Percentiles rank a stretch among this genome's conserved stretches.
Conservation (phyloP, 129 eudicot genomes). For the Centrapalus pauciflorus region DNA sequence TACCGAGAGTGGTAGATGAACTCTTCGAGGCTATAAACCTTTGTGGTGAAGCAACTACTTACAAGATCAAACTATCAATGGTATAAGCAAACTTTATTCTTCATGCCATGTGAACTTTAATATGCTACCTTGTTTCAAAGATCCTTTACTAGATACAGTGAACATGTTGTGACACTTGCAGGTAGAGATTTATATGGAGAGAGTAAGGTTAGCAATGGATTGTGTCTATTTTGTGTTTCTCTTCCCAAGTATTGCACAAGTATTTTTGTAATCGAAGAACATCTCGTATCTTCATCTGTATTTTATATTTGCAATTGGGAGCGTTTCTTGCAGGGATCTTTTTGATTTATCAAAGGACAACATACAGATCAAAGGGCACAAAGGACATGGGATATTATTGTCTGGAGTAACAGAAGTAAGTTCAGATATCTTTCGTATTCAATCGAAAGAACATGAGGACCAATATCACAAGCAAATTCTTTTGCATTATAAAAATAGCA, state of each 20-base stretch:
- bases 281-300: constrained; percentile 4
- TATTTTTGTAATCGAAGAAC: neutral
- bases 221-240: neutral
- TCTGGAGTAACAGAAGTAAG: constrained; percentile 79
- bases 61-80: constrained; percentile 71
- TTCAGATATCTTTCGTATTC: neutral
- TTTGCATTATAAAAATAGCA: too few species aligned
- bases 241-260: neutral
- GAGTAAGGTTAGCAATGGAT: constrained; percentile 61
- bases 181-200: constrained; percentile 97
- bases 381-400: constrained; percentile 59
- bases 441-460: too few species aligned
- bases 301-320: neutral
- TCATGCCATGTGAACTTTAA: neutral
- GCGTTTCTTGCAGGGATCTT: constrained; percentile 62
- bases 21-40: constrained; percentile 48
- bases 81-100: constrained; percentile 29
- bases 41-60: constrained; percentile 36
- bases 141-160: neutral
- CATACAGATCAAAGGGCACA: constrained; percentile 76
- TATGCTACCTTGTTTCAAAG: constrained; percentile 7
- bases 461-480: too few species aligned
- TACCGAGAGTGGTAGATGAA: constrained; percentile 78
- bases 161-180: constrained; percentile 30
- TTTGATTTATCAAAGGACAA: constrained; percentile 91